A percentile compares a stretch with the other conserved stretches of the same genome.
These are phyloP conservation scores for Crithidia expoeki DNA, from an alignment of 208 protist species.

Conservation along the genomic window DNA sequence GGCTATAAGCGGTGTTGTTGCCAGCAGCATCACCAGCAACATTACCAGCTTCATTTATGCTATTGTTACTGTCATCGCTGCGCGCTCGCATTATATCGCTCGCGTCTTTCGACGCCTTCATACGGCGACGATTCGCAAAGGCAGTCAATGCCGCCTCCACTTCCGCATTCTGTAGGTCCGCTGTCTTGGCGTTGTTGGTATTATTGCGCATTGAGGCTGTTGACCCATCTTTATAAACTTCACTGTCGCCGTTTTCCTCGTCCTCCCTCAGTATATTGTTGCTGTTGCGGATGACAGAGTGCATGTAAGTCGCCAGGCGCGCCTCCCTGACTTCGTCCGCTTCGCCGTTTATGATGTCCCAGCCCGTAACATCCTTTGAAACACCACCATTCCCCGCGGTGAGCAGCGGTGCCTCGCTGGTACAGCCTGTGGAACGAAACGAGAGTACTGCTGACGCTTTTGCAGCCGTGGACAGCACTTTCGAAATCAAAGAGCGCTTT, in stretches of 20 bases:
- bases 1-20: too few relatives aligned
- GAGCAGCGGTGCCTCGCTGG: neutral
- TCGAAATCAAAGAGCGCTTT: neutral
- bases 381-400: neutral
- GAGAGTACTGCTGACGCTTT: too few relatives aligned
- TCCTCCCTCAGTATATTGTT: conserved; percentile 38
- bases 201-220: too few relatives aligned
- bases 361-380: neutral
- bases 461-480: neutral
- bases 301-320: conserved; percentile 36
- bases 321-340: conserved; percentile 16
- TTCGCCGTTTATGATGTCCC: neutral
- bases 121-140: conserved; percentile 8
- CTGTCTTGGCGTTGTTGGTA: neutral
- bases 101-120: neutral
- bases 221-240: neutral
- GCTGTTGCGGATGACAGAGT: conserved; percentile 47
- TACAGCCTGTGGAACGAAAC: too few relatives aligned
- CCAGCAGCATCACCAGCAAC: neutral
- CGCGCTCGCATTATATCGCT: neutral
- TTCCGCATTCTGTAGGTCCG: conserved; percentile 25
- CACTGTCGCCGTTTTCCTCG: conserved; percentile 11
- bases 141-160: conserved; percentile 28
- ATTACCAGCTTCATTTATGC: neutral
- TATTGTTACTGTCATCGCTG: neutral